phyloP scores from a whole-genome alignment of 176 grass and related monocot genomes.

The Cenchrus fungigraminus region DNA sequence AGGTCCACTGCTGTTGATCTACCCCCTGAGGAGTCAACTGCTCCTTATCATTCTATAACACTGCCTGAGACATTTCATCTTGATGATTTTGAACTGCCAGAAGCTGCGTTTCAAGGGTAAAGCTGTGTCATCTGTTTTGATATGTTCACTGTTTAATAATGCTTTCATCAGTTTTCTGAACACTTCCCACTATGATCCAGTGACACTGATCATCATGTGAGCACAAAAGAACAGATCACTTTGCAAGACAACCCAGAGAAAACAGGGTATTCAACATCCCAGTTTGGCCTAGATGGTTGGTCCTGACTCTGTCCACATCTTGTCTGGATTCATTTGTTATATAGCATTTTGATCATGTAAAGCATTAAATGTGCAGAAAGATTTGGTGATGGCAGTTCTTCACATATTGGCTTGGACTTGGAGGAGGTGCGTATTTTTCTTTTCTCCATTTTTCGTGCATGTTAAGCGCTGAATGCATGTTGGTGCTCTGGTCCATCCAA shows the following conservation, averaged over 20 bases:
- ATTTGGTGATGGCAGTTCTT: slow-evolving; percentile 98
- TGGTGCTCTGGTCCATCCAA: background rate
- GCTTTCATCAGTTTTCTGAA: slow-evolving; percentile 26
- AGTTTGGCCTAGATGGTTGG: slow-evolving; percentile 98
- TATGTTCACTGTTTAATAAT: slow-evolving; percentile 34
- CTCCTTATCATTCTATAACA: slow-evolving; percentile 99
- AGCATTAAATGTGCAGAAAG: slow-evolving; percentile 66
- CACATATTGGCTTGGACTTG: slow-evolving; percentile 94
- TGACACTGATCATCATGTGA: slow-evolving; percentile 91
- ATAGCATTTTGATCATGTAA: slow-evolving; percentile 42
- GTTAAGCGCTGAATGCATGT: background rate
- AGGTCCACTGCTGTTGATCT: slow-evolving; percentile 93
- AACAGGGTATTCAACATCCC: slow-evolving; percentile 74
- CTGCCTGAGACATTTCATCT: slow-evolving; percentile 99
- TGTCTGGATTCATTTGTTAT: slow-evolving; percentile 23
- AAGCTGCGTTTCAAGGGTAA: slow-evolving; percentile 89
- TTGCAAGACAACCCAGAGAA: slow-evolving; percentile 95
- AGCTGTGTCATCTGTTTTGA: background rate
- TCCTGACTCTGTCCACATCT: slow-evolving; percentile 41
- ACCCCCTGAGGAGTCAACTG: slow-evolving; percentile 97
- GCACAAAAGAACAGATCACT: slow-evolving; percentile 98
- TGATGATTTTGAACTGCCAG: slow-evolving; percentile 98
- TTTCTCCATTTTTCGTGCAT: slow-evolving; percentile 5
- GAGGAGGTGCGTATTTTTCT: slow-evolving; percentile 70
- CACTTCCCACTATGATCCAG: slow-evolving; percentile 47